Base-by-base conservation (phyloP, 805 yeast genomes). In the Wickerhamomyces canadensis region DNA sequence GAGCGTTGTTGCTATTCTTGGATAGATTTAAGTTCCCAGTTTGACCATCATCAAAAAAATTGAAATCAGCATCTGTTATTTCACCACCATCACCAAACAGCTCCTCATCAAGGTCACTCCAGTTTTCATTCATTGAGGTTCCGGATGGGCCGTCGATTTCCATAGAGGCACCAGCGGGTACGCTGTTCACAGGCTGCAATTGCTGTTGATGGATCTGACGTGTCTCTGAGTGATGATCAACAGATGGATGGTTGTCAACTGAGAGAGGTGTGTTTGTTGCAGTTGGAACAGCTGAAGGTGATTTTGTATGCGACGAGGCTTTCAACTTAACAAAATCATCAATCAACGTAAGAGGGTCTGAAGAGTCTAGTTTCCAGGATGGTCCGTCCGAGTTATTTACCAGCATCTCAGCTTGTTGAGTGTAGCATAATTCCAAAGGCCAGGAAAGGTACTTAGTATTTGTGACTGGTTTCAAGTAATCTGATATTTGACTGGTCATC, bases 391-490 rank as follows among this genome's bases (percentile, higher is more conserved):
- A 28, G 38, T 38, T 17, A 40, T 35, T 13, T 6, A 23, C 6
- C 6, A 30, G 21, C n/a, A 11, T 10, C 4, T 42, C 43, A 1
- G 49, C 74, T 37, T 68, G 61, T 51, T 84, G 93, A 5, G 76
- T 62, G 39, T 74, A 64, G 49, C 89, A 80, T 16, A 84, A 60
- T 32, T 72, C 74, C 49, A 80, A 60, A 0, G 94, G 94, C 94
- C 94, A 84, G 31, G 76, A 58, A 2, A 84, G 72, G 38, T 67
- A 76, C 49, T 79, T 78, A 19, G 65, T 66, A 45, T 72, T 74
- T 22, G 65, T 67, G 4, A 75, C 76, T 0, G 69, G 63, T 34
- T 62, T 64, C 32, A 79, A 63, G 54, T 73, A 83, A 18, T 67
- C 65, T 11, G 87, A 65, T 3, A 84, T 69, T 10, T 66, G 66